phyloP scores from a whole-genome alignment of 768 basidiomycete genomes.

The Lactarius pseudohatsudake region DNA sequence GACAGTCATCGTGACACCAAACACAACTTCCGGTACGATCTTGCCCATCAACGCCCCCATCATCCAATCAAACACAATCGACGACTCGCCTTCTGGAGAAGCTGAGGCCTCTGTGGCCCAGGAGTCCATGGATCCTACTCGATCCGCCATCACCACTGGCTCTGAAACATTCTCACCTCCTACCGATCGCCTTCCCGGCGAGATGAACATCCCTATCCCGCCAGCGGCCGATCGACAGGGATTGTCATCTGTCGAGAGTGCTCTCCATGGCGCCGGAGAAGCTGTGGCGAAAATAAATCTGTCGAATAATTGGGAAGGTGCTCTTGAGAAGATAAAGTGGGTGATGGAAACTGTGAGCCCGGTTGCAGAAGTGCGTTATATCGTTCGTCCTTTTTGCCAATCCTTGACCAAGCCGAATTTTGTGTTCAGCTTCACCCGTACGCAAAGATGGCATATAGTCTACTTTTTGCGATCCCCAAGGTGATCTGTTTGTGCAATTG shows the following conservation, averaged over 20 bases:
- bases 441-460: not conserved
- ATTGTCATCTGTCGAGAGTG: not conserved
- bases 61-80: no score
- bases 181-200: not conserved
- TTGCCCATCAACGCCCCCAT: not conserved
- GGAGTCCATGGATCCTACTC: not conserved
- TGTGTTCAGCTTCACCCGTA: not conserved
- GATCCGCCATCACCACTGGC: not conserved
- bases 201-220: not conserved
- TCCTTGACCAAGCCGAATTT: not conserved
- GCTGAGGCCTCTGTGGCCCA: not conserved
- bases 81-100: not conserved
- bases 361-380: not conserved
- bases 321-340: not conserved
- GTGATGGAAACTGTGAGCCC: constrained; percentile 1
- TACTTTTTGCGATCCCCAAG: not conserved
- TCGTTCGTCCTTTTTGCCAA: not conserved
- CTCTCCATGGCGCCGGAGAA: not conserved
- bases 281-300: not conserved
- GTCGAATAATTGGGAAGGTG: not conserved
- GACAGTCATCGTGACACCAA: not conserved
- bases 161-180: not conserved
- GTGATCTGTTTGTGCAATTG: not conserved
- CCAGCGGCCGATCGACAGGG: not conserved
- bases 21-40: not conserved